Percentiles rank a stretch among this genome's conserved stretches.
Evolutionary conservation across 2,329 filamentous ascomycete species (phyloP).

Genomic region (Parafenestella ontariensis): DNA sequence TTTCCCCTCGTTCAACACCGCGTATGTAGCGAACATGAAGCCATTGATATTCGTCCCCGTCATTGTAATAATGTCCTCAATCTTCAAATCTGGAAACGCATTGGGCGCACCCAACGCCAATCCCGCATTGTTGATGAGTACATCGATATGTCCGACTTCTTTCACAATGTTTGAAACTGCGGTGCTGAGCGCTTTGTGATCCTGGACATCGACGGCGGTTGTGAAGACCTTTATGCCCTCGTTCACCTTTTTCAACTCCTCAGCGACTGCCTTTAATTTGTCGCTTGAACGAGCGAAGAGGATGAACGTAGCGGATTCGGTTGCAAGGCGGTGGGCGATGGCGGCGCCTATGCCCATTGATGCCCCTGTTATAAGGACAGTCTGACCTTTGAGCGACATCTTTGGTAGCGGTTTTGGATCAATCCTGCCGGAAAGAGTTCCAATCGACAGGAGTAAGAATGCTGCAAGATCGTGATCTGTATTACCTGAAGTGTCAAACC

Average conservation of each 20-base stretch:
- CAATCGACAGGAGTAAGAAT: background rate
- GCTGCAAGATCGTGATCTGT: too few relatives aligned
- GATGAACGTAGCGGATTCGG: conserved; percentile 51
- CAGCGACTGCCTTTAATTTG: conserved; percentile 31
- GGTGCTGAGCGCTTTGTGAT: conserved; percentile 38
- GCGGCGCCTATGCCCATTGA: conserved; percentile 58
- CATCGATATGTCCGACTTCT: conserved; percentile 50
- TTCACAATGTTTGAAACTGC: conserved; percentile 27
- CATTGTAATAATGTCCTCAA: conserved; percentile 55
- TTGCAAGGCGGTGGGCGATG: conserved; percentile 51
- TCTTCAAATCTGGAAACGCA: conserved; percentile 52
- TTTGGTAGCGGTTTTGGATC: background rate
- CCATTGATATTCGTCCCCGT: conserved; percentile 58
- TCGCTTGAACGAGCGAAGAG: conserved; percentile 51
- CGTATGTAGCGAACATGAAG: conserved; percentile 56
- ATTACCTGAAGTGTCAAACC: background rate
- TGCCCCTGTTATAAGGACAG: conserved; percentile 48
- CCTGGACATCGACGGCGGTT: conserved; percentile 44
- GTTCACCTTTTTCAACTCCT: conserved; percentile 18
- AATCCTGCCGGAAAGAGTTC: background rate
- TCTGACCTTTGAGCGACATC: conserved; percentile 37
- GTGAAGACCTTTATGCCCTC: conserved; percentile 31
- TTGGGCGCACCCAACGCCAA: conserved; percentile 57
- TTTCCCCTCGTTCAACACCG: conserved; percentile 52
- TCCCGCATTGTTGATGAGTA: conserved; percentile 59